These are phyloP conservation scores for Fusarium agapanthi DNA, from an alignment of 2,329 filamentous ascomycete genomes.

Conservation along the genomic window DNA sequence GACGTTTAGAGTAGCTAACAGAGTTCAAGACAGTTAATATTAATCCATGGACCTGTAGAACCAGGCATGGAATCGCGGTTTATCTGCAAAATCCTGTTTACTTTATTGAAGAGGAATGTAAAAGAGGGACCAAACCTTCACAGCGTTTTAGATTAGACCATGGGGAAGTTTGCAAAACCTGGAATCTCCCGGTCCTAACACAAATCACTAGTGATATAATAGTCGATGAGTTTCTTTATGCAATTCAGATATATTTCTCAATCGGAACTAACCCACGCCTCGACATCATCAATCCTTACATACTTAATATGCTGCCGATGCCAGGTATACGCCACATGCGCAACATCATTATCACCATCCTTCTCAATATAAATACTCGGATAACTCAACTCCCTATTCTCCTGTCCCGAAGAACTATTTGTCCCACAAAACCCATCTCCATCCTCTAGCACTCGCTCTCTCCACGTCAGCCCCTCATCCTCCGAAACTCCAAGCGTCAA, in stretches of 20 bases:
- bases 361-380: conserved; percentile 50
- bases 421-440: conserved; percentile 57
- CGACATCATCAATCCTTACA: conserved; percentile 42
- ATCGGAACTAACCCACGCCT: conserved; percentile 30
- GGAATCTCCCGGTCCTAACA: rapidly evolving
- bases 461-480: conserved; percentile 51
- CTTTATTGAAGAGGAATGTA: rapidly evolving
- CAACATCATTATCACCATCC: conserved; percentile 4
- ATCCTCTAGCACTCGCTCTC: conserved; percentile 51
- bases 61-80: rapidly evolving
- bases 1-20: rapidly evolving
- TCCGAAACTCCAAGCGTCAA: conserved; percentile 48
- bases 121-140: no score
- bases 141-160: rapidly evolving
- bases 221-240: rapidly evolving
- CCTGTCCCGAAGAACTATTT: conserved; percentile 52
- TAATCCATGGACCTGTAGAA: no score
- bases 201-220: rapidly evolving
- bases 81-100: no score
- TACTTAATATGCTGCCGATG: conserved; percentile 55
- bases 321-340: conserved; percentile 54
- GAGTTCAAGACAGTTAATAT: no score
- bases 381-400: conserved; percentile 55
- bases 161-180: background rate
- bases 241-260: rapidly evolving